Percentiles rank a stretch among this genome's conserved stretches.
Conservation (phyloP, 2,329 filamentous ascomycete species). For the Berkeleyomyces basicola region DNA sequence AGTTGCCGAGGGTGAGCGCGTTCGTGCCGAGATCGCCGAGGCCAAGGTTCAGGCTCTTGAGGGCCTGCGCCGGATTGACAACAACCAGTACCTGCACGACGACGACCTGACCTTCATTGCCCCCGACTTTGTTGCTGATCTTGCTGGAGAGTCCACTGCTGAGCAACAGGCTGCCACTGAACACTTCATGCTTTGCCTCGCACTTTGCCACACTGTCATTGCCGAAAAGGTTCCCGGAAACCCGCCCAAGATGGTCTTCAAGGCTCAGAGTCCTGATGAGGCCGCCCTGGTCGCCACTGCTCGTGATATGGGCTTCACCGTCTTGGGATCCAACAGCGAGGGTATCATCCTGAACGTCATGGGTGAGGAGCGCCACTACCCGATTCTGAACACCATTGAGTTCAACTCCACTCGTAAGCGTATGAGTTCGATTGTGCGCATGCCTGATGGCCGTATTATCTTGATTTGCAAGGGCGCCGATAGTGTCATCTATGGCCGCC, state of each 20-base stretch:
- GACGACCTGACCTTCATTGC: slow-evolving; percentile 86
- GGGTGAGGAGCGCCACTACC: slow-evolving; percentile 71
- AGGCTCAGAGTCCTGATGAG: slow-evolving; percentile 93
- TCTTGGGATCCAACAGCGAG: slow-evolving; percentile 63
- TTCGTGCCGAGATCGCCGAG: slow-evolving; percentile 59
- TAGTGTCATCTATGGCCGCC: slow-evolving; percentile 86
- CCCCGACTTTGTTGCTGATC: slow-evolving; percentile 71
- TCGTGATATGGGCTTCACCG: slow-evolving; percentile 86
- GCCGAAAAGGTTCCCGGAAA: slow-evolving; percentile 82
- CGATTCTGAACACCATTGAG: slow-evolving; percentile 83
- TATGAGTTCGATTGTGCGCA: slow-evolving; percentile 92
- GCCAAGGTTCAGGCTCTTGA: slow-evolving; percentile 59
- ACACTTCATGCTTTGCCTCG: slow-evolving; percentile 85
- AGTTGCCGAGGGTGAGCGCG: slow-evolving; percentile 58
- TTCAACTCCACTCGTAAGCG: slow-evolving; percentile 90
- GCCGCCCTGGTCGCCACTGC: slow-evolving; percentile 87
- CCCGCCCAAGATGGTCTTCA: slow-evolving; percentile 80
- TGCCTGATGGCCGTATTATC: slow-evolving; percentile 79
- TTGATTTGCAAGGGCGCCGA: slow-evolving; percentile 97
- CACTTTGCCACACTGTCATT: slow-evolving; percentile 94
- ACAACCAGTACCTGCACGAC: slow-evolving; percentile 83
- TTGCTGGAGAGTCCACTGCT: slow-evolving; percentile 58
- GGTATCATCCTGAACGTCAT: slow-evolving; percentile 75
- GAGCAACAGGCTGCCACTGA: slow-evolving; percentile 66
- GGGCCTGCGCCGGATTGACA: slow-evolving; percentile 56